Percentiles rank a stretch among this genome's conserved stretches.
Evolutionary conservation across 345 rosid genomes (phyloP).

Genomic region (Mallotus nudiflorus): DNA sequence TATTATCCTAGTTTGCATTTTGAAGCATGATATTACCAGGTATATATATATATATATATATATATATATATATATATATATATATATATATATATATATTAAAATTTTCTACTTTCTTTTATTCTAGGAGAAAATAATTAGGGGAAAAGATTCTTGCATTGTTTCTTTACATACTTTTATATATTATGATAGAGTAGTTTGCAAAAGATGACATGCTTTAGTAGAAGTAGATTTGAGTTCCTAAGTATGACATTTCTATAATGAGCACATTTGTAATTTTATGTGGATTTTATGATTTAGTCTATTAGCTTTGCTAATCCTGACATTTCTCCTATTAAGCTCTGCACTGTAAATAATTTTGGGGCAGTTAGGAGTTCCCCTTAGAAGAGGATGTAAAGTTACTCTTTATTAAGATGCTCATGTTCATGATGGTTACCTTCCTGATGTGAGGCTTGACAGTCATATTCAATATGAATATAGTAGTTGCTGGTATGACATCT

Average conservation of each 20-base stretch:
- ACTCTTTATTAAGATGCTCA: conserved; percentile 95
- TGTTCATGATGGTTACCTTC: conserved; percentile 59
- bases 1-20: conserved; percentile 91
- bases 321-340: too few species aligned
- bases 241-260: too few species aligned
- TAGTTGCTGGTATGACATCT: conserved; percentile 79
- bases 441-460: conserved; percentile 56
- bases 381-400: conserved; percentile 76
- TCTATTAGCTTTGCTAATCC: too few species aligned
- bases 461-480: conserved; percentile 49
- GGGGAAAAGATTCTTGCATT: background rate
- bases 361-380: conserved; percentile 41
- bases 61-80: background rate
- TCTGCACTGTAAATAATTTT: too few species aligned
- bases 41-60: conserved; percentile 29
- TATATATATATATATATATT: too few species aligned
- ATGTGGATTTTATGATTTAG: too few species aligned
- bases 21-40: conserved; percentile 99
- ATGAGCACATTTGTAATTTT: too few species aligned
- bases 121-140: background rate
- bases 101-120: background rate
- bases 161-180: background rate
- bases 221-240: background rate
- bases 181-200: background rate
- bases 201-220: background rate